A percentile compares a stretch with the other conserved stretches of the same genome.
Conservation (phyloP, 2,329 filamentous ascomycete genomes). For the Colletotrichum sp. region DNA sequence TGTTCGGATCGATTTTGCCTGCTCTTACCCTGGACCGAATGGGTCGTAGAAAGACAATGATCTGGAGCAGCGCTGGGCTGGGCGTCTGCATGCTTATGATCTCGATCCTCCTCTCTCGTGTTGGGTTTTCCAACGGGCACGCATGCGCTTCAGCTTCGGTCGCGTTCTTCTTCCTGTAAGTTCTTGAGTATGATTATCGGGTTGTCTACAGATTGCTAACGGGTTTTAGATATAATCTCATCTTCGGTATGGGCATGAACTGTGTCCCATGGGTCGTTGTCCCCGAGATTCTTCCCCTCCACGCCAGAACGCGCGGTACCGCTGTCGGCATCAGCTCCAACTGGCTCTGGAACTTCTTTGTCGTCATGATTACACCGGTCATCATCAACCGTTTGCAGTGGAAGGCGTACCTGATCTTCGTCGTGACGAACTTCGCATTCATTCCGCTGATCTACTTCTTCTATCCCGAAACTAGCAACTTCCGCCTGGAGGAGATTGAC, state of each 20-base stretch:
- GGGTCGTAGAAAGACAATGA: constrained; percentile 48
- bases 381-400: constrained; percentile 51
- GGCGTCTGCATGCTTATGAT: constrained; percentile 43
- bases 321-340: constrained; percentile 38
- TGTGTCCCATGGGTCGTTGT: constrained; percentile 43
- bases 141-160: constrained; percentile 31
- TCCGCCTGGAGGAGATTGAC: constrained; percentile 58
- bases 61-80: constrained; percentile 40
- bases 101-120: constrained; percentile 32
- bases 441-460: constrained; percentile 48
- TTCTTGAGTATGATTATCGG: not conserved
- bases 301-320: constrained; percentile 35
- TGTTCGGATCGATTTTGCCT: constrained; percentile 39
- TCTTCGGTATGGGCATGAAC: constrained; percentile 29
- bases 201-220: rapidly evolving
- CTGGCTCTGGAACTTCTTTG: constrained; percentile 40
- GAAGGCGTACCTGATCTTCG: constrained; percentile 59
- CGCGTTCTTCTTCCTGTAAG: constrained; percentile 40
- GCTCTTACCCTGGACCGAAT: constrained; percentile 39
- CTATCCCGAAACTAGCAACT: constrained; percentile 58
- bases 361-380: constrained; percentile 58
- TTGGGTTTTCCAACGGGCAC: constrained; percentile 17
- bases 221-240: constrained; percentile 30
- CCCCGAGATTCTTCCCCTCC: constrained; percentile 38
- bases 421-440: constrained; percentile 49